Conservation (phyloP, 371 early-diverging fungal genomes). For the Mucor mucedo region DNA sequence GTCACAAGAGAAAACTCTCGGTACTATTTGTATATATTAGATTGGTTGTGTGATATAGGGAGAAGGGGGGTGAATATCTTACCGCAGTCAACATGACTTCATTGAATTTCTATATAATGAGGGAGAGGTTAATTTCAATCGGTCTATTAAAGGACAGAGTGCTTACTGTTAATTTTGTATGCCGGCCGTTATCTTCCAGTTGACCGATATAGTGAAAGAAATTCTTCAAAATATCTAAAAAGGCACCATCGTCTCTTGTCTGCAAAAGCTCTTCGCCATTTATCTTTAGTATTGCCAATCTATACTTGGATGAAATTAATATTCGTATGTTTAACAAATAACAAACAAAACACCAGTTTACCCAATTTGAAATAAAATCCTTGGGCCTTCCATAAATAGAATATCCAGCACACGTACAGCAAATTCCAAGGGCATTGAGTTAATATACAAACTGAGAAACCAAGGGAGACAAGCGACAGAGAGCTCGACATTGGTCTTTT, state of each 20-base stretch:
- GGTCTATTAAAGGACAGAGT: neutral
- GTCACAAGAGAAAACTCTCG: slow-evolving; percentile 89
- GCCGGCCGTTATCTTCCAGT: slow-evolving; percentile 61
- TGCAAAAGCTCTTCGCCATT: slow-evolving; percentile 88
- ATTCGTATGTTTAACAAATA: neutral
- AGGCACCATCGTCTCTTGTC: slow-evolving; percentile 89
- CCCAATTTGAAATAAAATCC: slow-evolving; percentile 92
- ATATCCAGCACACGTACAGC: slow-evolving; percentile 93
- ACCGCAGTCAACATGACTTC: slow-evolving; percentile 86
- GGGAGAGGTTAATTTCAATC: neutral
- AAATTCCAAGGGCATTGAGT: slow-evolving; percentile 89
- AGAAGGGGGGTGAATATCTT: slow-evolving; percentile 4
- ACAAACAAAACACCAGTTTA: slow-evolving; percentile 7
- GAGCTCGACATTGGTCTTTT: slow-evolving; percentile 88
- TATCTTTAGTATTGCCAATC: slow-evolving; percentile 81
- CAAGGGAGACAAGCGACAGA: slow-evolving; percentile 95
- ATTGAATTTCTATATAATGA: slow-evolving; percentile 71
- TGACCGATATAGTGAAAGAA: slow-evolving; percentile 78
- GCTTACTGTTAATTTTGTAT: slow-evolving; percentile 61
- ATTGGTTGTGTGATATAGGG: neutral
- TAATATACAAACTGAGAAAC: slow-evolving; percentile 95
- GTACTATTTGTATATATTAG: slow-evolving; percentile 42
- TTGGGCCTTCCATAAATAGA: slow-evolving; percentile 94
- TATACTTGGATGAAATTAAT: slow-evolving; percentile 22
- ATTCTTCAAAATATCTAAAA: slow-evolving; percentile 79